phyloP scores from a whole-genome alignment of 208 protist species.

The Leishmania turanica region DNA sequence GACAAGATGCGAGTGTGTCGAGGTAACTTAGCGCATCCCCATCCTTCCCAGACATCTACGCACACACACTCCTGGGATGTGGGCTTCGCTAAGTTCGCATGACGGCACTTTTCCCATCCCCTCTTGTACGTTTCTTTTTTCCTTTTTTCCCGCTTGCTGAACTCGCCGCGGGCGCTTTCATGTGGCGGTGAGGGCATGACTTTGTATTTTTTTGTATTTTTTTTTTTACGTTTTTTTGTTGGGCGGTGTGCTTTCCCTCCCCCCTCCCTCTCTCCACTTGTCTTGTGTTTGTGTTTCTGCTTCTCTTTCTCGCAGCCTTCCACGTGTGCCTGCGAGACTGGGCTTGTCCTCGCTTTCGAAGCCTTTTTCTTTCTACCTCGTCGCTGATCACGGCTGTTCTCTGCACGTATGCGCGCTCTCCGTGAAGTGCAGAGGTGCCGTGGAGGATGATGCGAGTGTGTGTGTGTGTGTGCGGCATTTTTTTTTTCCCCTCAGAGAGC shows the following conservation, averaged over 20 bases:
- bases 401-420: background rate
- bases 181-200: background rate
- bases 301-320: background rate
- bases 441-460: background rate
- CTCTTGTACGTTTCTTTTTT: background rate
- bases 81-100: background rate
- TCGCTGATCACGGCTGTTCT: background rate
- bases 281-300: background rate
- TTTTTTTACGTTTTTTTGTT: background rate
- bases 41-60: background rate
- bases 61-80: background rate
- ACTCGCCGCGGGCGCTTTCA: background rate
- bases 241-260: background rate
- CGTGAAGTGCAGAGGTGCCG: background rate
- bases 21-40: background rate
- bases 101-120: background rate
- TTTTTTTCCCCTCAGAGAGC: background rate
- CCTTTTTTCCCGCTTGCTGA: background rate
- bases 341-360: background rate
- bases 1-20: background rate
- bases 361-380: background rate
- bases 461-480: too few species aligned
- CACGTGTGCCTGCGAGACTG: background rate
- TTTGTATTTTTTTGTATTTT: too few species aligned
- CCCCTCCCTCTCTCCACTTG: background rate